Percentiles rank a stretch among this genome's conserved stretches.
Evolutionary conservation across 2,329 filamentous ascomycete species (phyloP).

Genomic region (Phoma sp.): DNA sequence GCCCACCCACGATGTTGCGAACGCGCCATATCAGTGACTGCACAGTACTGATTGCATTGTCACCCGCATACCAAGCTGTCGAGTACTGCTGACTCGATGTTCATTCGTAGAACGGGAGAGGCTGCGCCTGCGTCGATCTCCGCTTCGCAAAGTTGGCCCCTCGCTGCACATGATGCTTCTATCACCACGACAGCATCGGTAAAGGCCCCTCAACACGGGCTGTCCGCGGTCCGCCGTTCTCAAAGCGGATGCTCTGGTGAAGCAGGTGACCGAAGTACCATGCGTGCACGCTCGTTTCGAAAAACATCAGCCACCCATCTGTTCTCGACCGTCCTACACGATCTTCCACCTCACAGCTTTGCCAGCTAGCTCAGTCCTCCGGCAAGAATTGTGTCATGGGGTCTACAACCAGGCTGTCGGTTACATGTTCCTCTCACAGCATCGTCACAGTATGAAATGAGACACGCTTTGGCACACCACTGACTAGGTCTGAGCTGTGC

Average conservation of each 20-base stretch:
- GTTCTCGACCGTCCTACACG: background rate
- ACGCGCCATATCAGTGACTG: background rate
- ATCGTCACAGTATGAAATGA: background rate
- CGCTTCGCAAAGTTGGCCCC: background rate
- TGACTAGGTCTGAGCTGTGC: background rate
- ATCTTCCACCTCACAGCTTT: conserved; percentile 1
- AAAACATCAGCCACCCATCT: background rate
- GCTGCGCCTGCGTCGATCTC: conserved; percentile 1
- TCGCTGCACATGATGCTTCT: background rate
- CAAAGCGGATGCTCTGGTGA: background rate
- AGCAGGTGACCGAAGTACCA: conserved; percentile 22
- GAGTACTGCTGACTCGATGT: background rate
- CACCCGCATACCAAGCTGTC: conserved; percentile 2
- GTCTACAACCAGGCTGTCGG: too few relatives aligned
- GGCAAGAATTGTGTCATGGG: background rate
- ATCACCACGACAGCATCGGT: background rate
- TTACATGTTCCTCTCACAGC: background rate
- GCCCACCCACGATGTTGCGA: background rate
- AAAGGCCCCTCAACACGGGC: background rate
- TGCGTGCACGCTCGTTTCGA: conserved; percentile 23
- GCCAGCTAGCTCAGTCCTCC: background rate
- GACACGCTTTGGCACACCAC: background rate
- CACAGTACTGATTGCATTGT: background rate
- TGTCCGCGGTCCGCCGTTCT: background rate
- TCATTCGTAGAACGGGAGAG: background rate